Base-by-base conservation (phyloP, 441 rosid genomes). In the Adansonia rubrostipa region DNA sequence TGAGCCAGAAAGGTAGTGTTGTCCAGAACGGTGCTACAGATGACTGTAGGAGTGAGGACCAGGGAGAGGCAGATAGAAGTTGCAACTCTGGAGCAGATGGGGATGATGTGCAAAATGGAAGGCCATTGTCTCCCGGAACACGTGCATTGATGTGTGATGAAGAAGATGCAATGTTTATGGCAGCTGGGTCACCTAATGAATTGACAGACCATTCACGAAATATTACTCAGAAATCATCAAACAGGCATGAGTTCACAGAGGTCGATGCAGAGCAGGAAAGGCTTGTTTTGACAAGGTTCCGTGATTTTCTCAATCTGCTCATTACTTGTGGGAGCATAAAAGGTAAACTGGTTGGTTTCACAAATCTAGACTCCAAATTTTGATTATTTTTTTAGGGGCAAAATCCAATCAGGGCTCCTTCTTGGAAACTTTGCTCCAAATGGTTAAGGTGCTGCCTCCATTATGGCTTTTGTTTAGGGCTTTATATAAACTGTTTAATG, bases 141-240 rank as follows among this genome's bases (percentile, higher is more conserved):
- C 86, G 88, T 4, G 89, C 89, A 63, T 82, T 92, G 85, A 85
- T 92, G 96, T 93, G 99, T 73, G 98, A 96, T 80, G 98, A 96
- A 66, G 90, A 91, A 71, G 97, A 92, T 77, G 79, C 93, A 22
- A 83, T 92, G 81, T 85, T 89, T 57, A 82, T 89, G 87, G 87
- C 82, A 84, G 84, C 80, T 78, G 85, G 80, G 48, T 79, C 84
- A 36, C 83, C 82, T n/a, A 69, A 83, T 60, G 80, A 71, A 51
- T 71, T 82, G 58, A 73, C 78, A 20, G 63, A 61, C 45, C 80
- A 22, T 19, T 44, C 78, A 60, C 70, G 44, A 74, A 79, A 69
- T 79, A 71, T 73, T 28, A 78, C 75, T 71, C 67, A 76, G 51
- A 81, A 79, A 77, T 60, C 80, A 77, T 61, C 82, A 42, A 73